Evolutionary conservation across 306 rosid genomes (phyloP).

Genomic region (Pyrus pyrifolia): DNA sequence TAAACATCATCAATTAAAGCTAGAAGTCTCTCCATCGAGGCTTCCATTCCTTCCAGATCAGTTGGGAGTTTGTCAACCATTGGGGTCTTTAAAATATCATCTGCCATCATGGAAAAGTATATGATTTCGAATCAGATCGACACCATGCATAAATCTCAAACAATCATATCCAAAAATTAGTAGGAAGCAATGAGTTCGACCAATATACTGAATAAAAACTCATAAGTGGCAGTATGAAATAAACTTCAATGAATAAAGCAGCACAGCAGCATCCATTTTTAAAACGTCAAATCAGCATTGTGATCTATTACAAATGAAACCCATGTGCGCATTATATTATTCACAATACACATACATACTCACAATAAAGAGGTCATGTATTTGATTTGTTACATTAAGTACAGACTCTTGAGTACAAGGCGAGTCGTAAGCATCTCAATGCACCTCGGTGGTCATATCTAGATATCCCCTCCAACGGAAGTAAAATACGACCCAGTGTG

Average conservation of each 20-base stretch:
- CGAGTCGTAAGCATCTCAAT: neutral
- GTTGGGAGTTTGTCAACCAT: slow-evolving; percentile 83
- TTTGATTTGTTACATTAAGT: neutral
- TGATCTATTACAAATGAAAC: neutral
- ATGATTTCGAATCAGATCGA: neutral
- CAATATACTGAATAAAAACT: neutral
- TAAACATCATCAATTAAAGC: slow-evolving; percentile 77
- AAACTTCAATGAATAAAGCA: neutral
- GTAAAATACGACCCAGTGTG: neutral
- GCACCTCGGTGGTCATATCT: neutral
- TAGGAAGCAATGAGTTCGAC: neutral
- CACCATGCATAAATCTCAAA: neutral
- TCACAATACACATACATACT: neutral
- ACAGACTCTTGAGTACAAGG: neutral
- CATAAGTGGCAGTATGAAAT: neutral
- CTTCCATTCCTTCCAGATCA: slow-evolving; percentile 99
- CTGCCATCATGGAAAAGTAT: slow-evolving; percentile 35
- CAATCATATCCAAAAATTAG: neutral
- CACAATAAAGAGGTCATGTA: neutral
- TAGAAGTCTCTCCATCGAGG: slow-evolving; percentile 77
- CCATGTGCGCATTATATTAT: neutral
- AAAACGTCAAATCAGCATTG: neutral
- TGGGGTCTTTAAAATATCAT: slow-evolving; percentile 66
- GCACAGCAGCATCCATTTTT: neutral
- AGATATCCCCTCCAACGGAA: neutral